Evolutionary conservation across 2,329 filamentous ascomycete genomes (phyloP).

Genomic region (Epichloe amarillans): DNA sequence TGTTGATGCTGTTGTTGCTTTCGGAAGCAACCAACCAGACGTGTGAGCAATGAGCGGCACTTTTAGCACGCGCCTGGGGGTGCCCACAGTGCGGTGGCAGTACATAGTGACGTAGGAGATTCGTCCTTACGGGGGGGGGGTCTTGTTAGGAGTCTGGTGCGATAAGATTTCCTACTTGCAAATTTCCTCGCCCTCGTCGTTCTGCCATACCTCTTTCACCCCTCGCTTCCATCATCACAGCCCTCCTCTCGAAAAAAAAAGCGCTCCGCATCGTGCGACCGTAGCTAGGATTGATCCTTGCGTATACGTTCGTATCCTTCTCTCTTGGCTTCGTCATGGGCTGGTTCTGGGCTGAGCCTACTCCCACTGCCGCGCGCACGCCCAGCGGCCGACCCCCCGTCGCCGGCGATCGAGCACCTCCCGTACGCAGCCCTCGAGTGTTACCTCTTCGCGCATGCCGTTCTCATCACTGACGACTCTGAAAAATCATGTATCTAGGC

Average conservation of each 20-base stretch:
- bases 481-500: conserved; percentile 20
- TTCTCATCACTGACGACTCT: not conserved
- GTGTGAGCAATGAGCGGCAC: not conserved
- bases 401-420: conserved; percentile 17
- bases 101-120: conserved; percentile 10
- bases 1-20: too few species aligned
- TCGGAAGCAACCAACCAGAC: not conserved
- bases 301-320: too few species aligned
- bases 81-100: not conserved
- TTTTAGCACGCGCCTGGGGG: too few species aligned
- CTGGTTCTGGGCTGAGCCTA: conserved; percentile 49
- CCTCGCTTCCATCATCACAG: not conserved
- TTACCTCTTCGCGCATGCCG: not conserved
- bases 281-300: not conserved
- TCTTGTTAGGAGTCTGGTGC: not conserved
- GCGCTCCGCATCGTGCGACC: not conserved
- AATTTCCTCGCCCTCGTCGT: not conserved
- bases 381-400: conserved; percentile 20
- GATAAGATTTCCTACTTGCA: conserved; percentile 1
- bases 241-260: not conserved
- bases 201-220: not conserved
- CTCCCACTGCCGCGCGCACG: conserved; percentile 21
- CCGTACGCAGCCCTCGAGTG: conserved; percentile 13
- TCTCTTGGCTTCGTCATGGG: conserved; percentile 30
- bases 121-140: not conserved